Base-by-base conservation (phyloP, 345 rosid species). In the Sapria himalayana region DNA sequence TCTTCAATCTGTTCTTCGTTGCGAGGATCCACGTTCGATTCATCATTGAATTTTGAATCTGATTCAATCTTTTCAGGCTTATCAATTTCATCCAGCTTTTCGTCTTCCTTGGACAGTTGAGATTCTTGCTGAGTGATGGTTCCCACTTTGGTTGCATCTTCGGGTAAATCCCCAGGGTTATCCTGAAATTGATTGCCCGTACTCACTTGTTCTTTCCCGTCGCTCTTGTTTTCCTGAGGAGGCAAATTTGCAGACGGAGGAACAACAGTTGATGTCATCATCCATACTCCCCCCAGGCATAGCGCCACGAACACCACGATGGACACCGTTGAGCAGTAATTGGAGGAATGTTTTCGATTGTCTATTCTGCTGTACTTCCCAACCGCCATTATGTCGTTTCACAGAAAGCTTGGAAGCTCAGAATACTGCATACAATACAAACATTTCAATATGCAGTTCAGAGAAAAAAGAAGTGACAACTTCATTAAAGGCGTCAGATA, bases 261-360 rank as follows among this genome's bases (percentile, higher is more conserved):
- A 13, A 65, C 59, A 5, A 85, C 71, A 1, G 94, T 81, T 0
- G 93, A 82, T 4, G 85, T 79, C 81, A 82, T 65, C 92, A 89
- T 89, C 98, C 98, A 89, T 22, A 74, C 65, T 42, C 95, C 98
- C 25, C 82, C 81, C 64, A 89, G 67, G 57, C 95, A 89, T 13
- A 89, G 62, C 20, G 77, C 95, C 61, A 89, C 93, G 38, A 89
- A 82, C 35, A 72, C 84, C 32, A 67, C 75, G 37, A 81, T 58
- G 0, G 85, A 70, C 65, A 86, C 80, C 0, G 80, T 73, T 4
- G 94, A 78, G 54, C 97, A 86, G 59, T 76, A 78, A 46, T 63
- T 72, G 13, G 92, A 51, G 1, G 84, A 47, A 1, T 77, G 65
- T 43, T 81, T 64, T 54, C 76, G 57, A 50, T 57, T 70, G 37